Evolutionary conservation across 768 basidiomycete species (phyloP), one percentile per base, ranked within the genome.

Genomic region (Psilocybe azurescens): DNA sequence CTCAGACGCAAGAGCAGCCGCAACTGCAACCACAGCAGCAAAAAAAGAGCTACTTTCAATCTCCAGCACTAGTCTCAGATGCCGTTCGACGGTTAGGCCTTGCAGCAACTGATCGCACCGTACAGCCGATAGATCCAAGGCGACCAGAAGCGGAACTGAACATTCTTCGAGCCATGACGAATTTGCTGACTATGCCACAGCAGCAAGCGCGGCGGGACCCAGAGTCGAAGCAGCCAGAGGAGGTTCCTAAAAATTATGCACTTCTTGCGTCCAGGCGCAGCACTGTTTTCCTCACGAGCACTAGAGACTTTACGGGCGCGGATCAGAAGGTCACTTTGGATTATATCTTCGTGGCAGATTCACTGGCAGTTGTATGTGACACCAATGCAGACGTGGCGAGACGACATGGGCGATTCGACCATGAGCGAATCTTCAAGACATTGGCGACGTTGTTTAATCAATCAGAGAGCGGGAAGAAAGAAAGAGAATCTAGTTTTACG

Each of bases 111-210:
- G 90, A 93, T 66, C 81, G 81, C 39, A 69, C 74, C 18, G 76
- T 81, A 2, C 73, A 75, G 14, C 63, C 75, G 5, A 66, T 73
- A 24, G 81, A 82, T 53, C 70, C 73, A 3, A 79, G 80, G 55
- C 79, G 77, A 33, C 74, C 77, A 10, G 84, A 83, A 56, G 82
- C 83, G 46, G 81, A 81, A 9, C 80, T 84, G 54, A 85, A 86
- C 65, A 87, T 90, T 32, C 70, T 89, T n/a, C 85, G 89, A 13
- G 85, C 90, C 62, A 90, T 92, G 90, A 91, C 90, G 3, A 91
- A 90, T 68, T 75, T 93, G 1, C 78, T 92, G 58, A 86, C 88
- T 0, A 80, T 86, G 58, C 83, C 86, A 11, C 84, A 82, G 60
- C 79, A 81, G 41, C 77, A 76, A 62, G 70, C 72, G 47, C 69